These are phyloP conservation scores for Trichoderma guizhouense DNA, from an alignment of 2,329 filamentous ascomycete species.

Conservation along the genomic window DNA sequence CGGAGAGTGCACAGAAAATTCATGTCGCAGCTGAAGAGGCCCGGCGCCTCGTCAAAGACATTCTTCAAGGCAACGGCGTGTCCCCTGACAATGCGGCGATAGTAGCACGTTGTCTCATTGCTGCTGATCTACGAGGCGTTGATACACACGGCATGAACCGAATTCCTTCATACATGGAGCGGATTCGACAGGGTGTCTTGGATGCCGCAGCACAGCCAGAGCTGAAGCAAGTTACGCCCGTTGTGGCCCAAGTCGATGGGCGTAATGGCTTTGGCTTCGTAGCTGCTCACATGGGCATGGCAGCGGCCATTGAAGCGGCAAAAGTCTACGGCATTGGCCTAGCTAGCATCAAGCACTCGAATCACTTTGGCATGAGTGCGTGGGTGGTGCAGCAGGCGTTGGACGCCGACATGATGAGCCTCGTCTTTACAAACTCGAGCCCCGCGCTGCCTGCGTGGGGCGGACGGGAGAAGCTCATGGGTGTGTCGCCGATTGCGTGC, in stretches of 20 bases:
- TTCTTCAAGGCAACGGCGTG: constrained; percentile 62
- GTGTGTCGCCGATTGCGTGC: constrained; percentile 71
- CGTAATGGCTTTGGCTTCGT: constrained; percentile 75
- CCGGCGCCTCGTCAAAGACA: constrained; percentile 46
- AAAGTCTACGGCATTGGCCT: constrained; percentile 67
- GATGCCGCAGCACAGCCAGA: constrained; percentile 57
- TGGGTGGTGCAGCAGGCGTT: constrained; percentile 77
- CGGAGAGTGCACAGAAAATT: neutral
- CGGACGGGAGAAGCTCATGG: constrained; percentile 65
- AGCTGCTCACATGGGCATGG: constrained; percentile 64
- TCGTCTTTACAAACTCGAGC: constrained; percentile 70
- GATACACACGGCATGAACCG: constrained; percentile 77
- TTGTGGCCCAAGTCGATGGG: constrained; percentile 65
- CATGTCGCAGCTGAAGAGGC: constrained; percentile 40
- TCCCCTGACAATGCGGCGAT: constrained; percentile 55
- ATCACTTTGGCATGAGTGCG: constrained; percentile 81
- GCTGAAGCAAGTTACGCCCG: constrained; percentile 62
- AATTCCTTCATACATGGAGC: constrained; percentile 72
- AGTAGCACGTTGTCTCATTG: constrained; percentile 65
- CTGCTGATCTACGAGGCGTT: constrained; percentile 73
- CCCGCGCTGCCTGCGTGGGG: constrained; percentile 71
- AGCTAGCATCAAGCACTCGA: constrained; percentile 71
- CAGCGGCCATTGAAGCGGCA: constrained; percentile 64
- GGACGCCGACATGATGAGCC: constrained; percentile 66
- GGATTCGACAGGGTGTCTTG: constrained; percentile 67